Base-by-base conservation (phyloP, 257 asterid species). In the Mentha longifolia region DNA sequence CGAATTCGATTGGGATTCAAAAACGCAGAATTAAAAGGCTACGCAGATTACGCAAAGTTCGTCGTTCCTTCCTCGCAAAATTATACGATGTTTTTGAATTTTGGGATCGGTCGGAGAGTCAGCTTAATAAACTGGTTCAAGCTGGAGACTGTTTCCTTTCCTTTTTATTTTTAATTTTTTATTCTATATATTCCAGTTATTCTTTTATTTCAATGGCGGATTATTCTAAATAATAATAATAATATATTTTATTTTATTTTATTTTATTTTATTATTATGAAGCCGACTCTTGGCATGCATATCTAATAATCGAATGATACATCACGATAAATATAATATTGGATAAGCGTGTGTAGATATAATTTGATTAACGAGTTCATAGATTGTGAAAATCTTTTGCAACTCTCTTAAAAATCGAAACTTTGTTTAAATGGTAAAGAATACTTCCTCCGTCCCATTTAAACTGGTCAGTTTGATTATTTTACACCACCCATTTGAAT, bases 71-170 rank as follows among this genome's bases (percentile, higher is more conserved):
- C 14, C 10, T 41, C 17, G n/a, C 39, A 42, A 19, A 61, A 57
- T 65, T 73, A 19, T 39, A 17, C 45, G 51, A 50, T n/a, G 52
- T 25, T 22, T 22, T 22, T 22, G 25, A 22, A 22, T 70, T 50
- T 67, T 70, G 45, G 79, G 72, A 66, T 50, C 62, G 58, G 55
- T 64, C 5, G 58, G 74, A 61, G 58, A 60, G 17, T 64, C 67
- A 52, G 71, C 73, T 63, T 65, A 65, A 72, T 70, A 61, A 61
- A 74, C 73, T 82, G 67, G 77, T 76, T 71, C 73, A 22, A 64
- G 71, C 79, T 66, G 75, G 54, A 54, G 77, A 63, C 70, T 49
- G 68, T 57, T 67, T 62, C 73, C 55, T 52, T 22, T 52, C 7
- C 11, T 7, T 7, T 28, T 56, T 58, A 15, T 73, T 3, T 22